These are phyloP conservation scores for Hericium coralloides DNA, from an alignment of 768 basidiomycete genomes.

Conservation along the genomic window DNA sequence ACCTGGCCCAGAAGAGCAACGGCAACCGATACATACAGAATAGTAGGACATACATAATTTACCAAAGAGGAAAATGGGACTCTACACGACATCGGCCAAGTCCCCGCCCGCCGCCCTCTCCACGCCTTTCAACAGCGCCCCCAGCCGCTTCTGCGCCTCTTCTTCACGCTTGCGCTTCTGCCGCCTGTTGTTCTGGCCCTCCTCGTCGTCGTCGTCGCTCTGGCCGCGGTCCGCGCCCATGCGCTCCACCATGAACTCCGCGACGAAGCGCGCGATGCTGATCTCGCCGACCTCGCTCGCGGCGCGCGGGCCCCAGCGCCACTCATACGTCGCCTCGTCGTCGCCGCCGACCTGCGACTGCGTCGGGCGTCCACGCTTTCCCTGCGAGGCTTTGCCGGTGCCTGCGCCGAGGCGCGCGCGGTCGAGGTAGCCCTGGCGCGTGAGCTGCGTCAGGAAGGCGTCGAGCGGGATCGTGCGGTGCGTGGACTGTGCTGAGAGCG, in stretches of 20 bases:
- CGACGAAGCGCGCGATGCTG: slow-evolving; percentile 65
- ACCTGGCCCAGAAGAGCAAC: background rate
- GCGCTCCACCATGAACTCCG: slow-evolving; percentile 64
- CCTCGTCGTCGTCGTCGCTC: slow-evolving; percentile 9
- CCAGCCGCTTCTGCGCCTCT: slow-evolving; percentile 28
- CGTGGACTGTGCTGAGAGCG: slow-evolving; percentile 41
- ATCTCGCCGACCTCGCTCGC: slow-evolving; percentile 78
- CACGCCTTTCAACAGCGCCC: slow-evolving; percentile 44
- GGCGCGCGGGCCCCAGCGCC: slow-evolving; percentile 82
- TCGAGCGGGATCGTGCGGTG: slow-evolving; percentile 51
- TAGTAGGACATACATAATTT: background rate
- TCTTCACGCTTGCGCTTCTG: slow-evolving; percentile 14
- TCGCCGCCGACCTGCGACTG: slow-evolving; percentile 28
- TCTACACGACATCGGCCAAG: slow-evolving; percentile 28
- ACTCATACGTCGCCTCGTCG: slow-evolving; percentile 46
- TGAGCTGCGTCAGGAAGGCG: slow-evolving; percentile 50
- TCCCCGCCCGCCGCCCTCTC: slow-evolving; percentile 58
- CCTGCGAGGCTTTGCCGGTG: slow-evolving; percentile 26
- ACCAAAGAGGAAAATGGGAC: slow-evolving; percentile 1
- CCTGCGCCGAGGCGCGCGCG: slow-evolving; percentile 42
- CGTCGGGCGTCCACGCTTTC: slow-evolving; percentile 46
- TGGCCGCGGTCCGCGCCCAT: background rate
- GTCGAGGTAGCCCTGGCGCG: slow-evolving; percentile 75
- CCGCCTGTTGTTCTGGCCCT: slow-evolving; percentile 10
- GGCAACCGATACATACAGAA: background rate